Conservation (phyloP, 495 filamentous ascomycete species). For the Rhypophila decipiens region DNA sequence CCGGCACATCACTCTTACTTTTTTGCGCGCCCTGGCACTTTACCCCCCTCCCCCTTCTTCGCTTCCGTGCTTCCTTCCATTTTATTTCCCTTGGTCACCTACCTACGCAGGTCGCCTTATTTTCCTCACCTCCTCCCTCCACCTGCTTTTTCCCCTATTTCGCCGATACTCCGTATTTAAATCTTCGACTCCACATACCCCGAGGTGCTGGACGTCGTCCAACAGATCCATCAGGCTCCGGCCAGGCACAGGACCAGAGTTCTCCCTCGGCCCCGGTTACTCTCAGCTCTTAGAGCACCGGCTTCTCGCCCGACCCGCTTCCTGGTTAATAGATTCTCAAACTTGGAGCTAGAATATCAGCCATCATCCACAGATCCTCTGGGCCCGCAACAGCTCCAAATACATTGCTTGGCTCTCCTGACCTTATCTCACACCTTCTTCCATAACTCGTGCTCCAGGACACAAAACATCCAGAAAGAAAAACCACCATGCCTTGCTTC, state of each 20-base stretch:
- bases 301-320: not conserved
- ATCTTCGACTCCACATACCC: not conserved
- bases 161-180: not conserved
- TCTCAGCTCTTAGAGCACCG: too few species aligned
- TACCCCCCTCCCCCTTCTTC: not conserved
- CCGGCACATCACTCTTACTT: conserved; percentile 7
- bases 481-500: conserved; percentile 21
- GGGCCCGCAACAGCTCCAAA: not conserved
- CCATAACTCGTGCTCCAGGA: conserved; percentile 8
- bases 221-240: not conserved
- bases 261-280: not conserved
- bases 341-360: conserved; percentile 4
- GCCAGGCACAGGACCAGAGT: not conserved
- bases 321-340: not conserved
- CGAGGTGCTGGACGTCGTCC: not conserved
- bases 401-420: not conserved
- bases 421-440: conserved; percentile 7
- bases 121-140: conserved; percentile 1
- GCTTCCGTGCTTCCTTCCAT: not conserved
- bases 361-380: not conserved
- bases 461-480: too few species aligned
- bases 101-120: conserved; percentile 9
- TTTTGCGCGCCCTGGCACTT: not conserved
- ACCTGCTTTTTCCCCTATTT: conserved; percentile 6
- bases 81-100: conserved; percentile 2